phyloP scores from a whole-genome alignment of 208 protist species.

The Endotrypanum monterogeii region DNA sequence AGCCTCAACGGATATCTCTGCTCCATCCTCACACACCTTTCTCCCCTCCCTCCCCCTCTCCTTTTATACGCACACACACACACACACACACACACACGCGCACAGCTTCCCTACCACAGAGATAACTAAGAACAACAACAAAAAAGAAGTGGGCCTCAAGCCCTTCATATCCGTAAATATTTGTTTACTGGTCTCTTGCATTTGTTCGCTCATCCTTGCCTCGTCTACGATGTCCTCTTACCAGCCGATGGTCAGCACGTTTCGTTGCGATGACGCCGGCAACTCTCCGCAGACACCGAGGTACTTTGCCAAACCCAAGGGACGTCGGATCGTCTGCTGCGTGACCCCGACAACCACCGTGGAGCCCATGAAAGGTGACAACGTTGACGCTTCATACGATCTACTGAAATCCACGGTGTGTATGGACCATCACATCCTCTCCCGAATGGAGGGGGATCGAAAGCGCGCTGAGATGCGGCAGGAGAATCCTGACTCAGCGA shows the following conservation, averaged over 20 bases:
- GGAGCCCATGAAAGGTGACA: conserved; percentile 12
- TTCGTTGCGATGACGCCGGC: not conserved
- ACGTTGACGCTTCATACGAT: not conserved
- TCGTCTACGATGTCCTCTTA: not conserved
- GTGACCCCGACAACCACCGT: conserved; percentile 5
- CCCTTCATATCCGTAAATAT: no score
- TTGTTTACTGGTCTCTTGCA: not conserved
- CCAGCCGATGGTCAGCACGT: not conserved
- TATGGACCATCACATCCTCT: conserved; percentile 58
- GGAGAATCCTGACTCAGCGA: conserved; percentile 39
- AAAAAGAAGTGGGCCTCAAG: no score
- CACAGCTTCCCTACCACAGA: no score
- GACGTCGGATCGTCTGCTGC: conserved; percentile 22
- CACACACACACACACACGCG: not conserved
- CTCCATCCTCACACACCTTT: not conserved
- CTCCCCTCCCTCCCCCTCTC: not conserved
- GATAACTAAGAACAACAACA: no score
- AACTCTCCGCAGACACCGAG: not conserved
- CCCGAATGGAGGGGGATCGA: conserved; percentile 47
- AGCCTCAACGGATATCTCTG: not conserved
- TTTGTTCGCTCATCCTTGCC: not conserved
- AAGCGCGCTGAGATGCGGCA: conserved; percentile 32
- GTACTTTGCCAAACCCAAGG: not conserved
- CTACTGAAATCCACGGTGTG: conserved; percentile 38
- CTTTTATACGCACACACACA: not conserved